phyloP scores from a whole-genome alignment of 306 rosid genomes.

The Begonia masoniana region DNA sequence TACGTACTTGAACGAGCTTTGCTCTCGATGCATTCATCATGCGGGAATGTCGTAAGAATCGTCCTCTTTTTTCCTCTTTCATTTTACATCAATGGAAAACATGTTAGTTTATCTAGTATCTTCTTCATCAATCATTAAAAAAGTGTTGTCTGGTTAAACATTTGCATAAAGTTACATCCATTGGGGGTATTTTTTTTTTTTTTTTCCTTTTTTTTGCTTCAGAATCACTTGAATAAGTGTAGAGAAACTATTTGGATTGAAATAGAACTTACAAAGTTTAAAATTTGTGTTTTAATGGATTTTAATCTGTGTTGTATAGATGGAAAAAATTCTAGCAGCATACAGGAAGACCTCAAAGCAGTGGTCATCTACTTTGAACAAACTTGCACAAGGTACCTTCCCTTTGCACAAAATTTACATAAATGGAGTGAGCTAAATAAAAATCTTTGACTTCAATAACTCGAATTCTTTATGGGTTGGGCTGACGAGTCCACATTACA shows the following conservation, averaged over 20 bases:
- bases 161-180: too few species aligned
- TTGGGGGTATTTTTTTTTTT: too few species aligned
- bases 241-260: not conserved
- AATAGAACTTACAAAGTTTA: not conserved
- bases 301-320: conserved; percentile 10
- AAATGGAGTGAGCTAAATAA: too few species aligned
- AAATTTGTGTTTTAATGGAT: conserved; percentile 1
- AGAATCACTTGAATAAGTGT: too few species aligned
- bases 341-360: conserved; percentile 82
- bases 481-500: too few species aligned
- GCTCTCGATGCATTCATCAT: conserved; percentile 83
- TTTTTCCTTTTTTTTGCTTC: too few species aligned
- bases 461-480: too few species aligned
- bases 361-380: conserved; percentile 67
- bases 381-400: conserved; percentile 35
- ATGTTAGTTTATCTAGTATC: too few species aligned
- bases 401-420: not conserved
- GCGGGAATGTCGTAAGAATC: conserved; percentile 71
- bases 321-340: conserved; percentile 39
- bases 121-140: too few species aligned
- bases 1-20: conserved; percentile 87
- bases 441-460: too few species aligned
- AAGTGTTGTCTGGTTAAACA: too few species aligned
- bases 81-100: not conserved
- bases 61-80: conserved; percentile 1